These are phyloP conservation scores for Cardamine occulta DNA, from an alignment of 345 rosid genomes.

Conservation along the genomic window DNA sequence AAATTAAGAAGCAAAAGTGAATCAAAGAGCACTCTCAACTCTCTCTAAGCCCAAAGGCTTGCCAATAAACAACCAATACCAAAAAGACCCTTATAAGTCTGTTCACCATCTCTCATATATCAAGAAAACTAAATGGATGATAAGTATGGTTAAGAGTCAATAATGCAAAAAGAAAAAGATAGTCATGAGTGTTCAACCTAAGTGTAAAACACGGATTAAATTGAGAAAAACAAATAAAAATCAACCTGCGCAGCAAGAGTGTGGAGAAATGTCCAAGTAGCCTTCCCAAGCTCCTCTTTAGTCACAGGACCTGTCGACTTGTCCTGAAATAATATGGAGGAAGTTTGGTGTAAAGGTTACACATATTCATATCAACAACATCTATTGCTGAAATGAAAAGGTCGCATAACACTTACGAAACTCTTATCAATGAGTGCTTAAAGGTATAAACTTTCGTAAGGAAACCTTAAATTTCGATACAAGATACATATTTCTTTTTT, in stretches of 20 bases:
- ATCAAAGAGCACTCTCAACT: background rate
- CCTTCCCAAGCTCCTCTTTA: slow-evolving; percentile 91
- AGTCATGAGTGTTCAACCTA: too few species aligned
- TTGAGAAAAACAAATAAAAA: background rate
- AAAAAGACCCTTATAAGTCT: too few species aligned
- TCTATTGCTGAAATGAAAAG: slow-evolving; percentile 5
- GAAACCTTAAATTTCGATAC: too few species aligned
- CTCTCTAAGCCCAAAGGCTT: background rate
- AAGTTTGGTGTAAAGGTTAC: background rate
- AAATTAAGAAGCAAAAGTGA: background rate
- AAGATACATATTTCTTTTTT: too few species aligned
- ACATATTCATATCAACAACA: slow-evolving; percentile 17
- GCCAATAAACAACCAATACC: too few species aligned
- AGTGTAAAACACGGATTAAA: background rate
- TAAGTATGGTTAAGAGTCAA: too few species aligned
- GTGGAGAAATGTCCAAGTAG: slow-evolving; percentile 97
- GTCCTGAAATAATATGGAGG: slow-evolving; percentile 44
- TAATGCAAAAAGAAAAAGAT: too few species aligned
- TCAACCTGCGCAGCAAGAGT: slow-evolving; percentile 93
- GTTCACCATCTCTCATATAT: background rate
- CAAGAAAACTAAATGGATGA: background rate
- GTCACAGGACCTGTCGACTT: slow-evolving; percentile 74
- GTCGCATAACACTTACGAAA: background rate
- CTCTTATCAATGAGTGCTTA: background rate
- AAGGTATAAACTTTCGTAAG: too few species aligned